A percentile compares a stretch with the other conserved stretches of the same genome.
These are phyloP conservation scores for Mycena metata DNA, from an alignment of 768 basidiomycete genomes.

Conservation along the genomic window DNA sequence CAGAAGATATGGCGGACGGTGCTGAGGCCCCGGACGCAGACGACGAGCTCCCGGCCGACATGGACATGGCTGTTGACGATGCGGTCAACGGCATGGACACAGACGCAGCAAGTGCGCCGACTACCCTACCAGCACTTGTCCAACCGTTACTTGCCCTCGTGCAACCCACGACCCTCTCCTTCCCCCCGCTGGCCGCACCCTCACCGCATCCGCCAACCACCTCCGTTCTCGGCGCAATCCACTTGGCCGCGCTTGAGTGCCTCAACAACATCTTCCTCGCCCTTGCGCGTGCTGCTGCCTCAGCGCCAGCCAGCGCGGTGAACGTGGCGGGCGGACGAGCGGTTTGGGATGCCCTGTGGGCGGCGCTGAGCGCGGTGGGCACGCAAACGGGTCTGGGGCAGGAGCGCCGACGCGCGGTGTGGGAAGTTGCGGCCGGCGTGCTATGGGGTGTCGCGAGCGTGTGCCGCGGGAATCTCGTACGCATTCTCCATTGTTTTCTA, in stretches of 20 bases:
- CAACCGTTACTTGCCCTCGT: conserved; percentile 77
- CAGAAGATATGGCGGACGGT: conserved; percentile 30
- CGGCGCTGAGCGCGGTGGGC: conserved; percentile 69
- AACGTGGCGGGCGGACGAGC: conserved; percentile 64
- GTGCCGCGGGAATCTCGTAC: conserved; percentile 77
- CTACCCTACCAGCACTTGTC: conserved; percentile 71
- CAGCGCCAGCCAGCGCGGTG: conserved; percentile 51
- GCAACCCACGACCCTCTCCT: conserved; percentile 84
- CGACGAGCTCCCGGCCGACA: conserved; percentile 46
- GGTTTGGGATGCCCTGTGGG: conserved; percentile 80
- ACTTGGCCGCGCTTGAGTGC: conserved; percentile 89
- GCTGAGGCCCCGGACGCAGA: conserved; percentile 49
- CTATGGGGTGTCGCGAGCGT: conserved; percentile 90
- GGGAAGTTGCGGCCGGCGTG: conserved; percentile 85
- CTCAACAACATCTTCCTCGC: conserved; percentile 91
- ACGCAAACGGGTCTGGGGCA: conserved; percentile 72
- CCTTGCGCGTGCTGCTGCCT: conserved; percentile 59
- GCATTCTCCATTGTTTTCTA: conserved; percentile 36
- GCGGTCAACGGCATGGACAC: conserved; percentile 49
- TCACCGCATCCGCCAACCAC: conserved; percentile 92
- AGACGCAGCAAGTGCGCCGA: conserved; percentile 43
- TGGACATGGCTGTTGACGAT: conserved; percentile 58
- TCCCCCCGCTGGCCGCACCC: conserved; percentile 75
- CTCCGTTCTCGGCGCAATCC: conserved; percentile 85
- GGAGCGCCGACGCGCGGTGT: conserved; percentile 79